A percentile compares a stretch with the other conserved stretches of the same genome.
Evolutionary conservation across 495 filamentous ascomycete genomes (phyloP).

Genomic region (Glarea lozoyensis): DNA sequence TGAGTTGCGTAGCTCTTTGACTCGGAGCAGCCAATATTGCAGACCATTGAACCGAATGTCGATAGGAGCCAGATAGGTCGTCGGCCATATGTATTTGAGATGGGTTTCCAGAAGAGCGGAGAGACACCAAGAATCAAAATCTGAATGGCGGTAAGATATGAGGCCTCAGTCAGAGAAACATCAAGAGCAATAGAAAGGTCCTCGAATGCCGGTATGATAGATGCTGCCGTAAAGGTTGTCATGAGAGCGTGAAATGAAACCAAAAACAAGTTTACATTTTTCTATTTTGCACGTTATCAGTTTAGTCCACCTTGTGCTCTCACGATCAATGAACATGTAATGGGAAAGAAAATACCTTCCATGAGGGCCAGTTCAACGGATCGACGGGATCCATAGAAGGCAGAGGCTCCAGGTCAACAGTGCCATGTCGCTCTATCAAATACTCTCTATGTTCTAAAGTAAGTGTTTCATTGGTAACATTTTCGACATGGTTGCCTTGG

Average conservation of each 20-base stretch:
- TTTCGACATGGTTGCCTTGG: no score
- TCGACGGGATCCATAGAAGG: constrained; percentile 40
- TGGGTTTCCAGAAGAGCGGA: constrained; percentile 45
- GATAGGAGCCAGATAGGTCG: constrained; percentile 43
- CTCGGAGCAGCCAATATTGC: constrained; percentile 44
- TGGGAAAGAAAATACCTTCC: constrained; percentile 50
- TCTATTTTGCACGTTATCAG: no score
- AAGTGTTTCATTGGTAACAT: no score
- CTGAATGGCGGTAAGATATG: constrained; percentile 42
- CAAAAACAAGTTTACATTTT: constrained; percentile 42
- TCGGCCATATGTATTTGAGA: constrained; percentile 42
- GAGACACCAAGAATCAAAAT: constrained; percentile 40
- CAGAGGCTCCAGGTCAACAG: constrained; percentile 42
- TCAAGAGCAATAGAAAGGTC: constrained; percentile 33
- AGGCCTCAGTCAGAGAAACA: constrained; percentile 30
- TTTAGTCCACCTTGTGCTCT: no score
- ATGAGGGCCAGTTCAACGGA: constrained; percentile 47
- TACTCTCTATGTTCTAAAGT: constrained; percentile 37
- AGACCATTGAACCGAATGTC: constrained; percentile 32
- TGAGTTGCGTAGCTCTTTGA: constrained; percentile 35
- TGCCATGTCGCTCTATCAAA: constrained; percentile 44
- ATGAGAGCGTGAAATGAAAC: constrained; percentile 48
- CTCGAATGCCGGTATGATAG: constrained; percentile 44
- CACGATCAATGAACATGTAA: no score
- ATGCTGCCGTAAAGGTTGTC: constrained; percentile 45